Evolutionary conservation across 2,329 filamentous ascomycete genomes (phyloP), one percentile per base, ranked within the genome.

Genomic region (Nothopassalora personata): DNA sequence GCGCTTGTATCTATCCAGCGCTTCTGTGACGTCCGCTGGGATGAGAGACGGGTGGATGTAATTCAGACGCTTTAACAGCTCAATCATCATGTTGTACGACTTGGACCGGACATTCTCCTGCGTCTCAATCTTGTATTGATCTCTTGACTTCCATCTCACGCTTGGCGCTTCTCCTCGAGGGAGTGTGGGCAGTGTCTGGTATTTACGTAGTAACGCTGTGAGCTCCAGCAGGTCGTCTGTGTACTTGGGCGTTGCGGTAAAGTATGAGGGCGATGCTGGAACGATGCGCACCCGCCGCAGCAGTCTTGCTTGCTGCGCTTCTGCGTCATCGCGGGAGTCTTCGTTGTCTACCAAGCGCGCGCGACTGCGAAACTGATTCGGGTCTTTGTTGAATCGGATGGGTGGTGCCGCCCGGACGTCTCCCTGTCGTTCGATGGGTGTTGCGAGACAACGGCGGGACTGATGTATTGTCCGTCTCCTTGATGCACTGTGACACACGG

Each of bases 201-300:
- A 88, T 74, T 85, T 87, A 55, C 85, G 84, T 58, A 89, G 77
- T 27, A 97, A 81, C 10, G 83, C 80, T 67, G 90, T 84, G 51
- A 99, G 81, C 49, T 80, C 78, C 65, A 97, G 83, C 67, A 89
- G 84, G 69, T 89, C 84, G 76, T 99, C 94, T 75, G 88, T 94
- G 80, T 96, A 97, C 56, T 83, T 81, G 1, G 92, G 89, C 61
- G 87, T 87, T 54, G 88, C 88, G 54, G 91, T 92, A 79, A 97
- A 99, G 77, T 99, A 99, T n/a, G 93, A 94, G 2, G 90, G 87
- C 36, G 92, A 96, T 28, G 83, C 82, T 19, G 94, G 94, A 36
- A 97, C 79, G 23, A 95, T 80, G 65, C 94, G 90, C 55, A 89
- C 67, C 27, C 67, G 71, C 50, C 66, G 60, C 46, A 79, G 67